Base-by-base conservation (phyloP, 208 protist species). In the Acanthamoeba healyi region DNA sequence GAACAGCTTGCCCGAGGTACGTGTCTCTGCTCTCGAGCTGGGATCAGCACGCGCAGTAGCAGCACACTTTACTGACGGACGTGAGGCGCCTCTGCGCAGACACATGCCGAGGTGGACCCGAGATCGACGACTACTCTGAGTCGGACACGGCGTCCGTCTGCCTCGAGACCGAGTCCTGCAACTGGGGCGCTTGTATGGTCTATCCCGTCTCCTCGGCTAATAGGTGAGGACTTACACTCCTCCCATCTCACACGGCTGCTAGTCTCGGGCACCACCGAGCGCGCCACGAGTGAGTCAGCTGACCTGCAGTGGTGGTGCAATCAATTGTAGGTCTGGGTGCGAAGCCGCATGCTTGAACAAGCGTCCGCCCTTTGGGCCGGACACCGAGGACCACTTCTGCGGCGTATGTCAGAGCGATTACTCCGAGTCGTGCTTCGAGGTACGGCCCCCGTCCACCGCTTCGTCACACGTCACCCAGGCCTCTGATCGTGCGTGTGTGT, bases 361-460 rank as follows among this genome's bases (percentile, higher is more conserved):
- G 22, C 70, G 70, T 2, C 70, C 70, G 22, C 70, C 70, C 1
- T 79, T 79, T 46, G 70, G 70, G 0, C 70, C 32, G 34, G 36
- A 24, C 17, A 44, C n/a, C 38, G 34, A 79, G 36, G 70, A 79
- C 38, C 70, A 79, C 70, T 79, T 79, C 38, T 79, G 70, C 70
- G 70, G 70, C 32, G 70, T 79, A 7, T 79, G 70, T 36, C 70
- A 79, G 22, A 79, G 70, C 38, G 15, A 22, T 15, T 38, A 79
- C 36, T 17, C 70, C 32, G 70, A 79, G 1, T 79, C 70, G 4
- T 79, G 70, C 24, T 79, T 79, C 38, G 70, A 79, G 38, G 70
- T 79, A 9, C 49, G 6, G 10, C 49, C 49, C 49, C 58, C 49
- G 15, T 19, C 9, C 14, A 2, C 49, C 49, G 44, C 12, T 4